Evolutionary conservation across 2,329 filamentous ascomycete genomes (phyloP).

Genomic region (Beauveria bassiana): DNA sequence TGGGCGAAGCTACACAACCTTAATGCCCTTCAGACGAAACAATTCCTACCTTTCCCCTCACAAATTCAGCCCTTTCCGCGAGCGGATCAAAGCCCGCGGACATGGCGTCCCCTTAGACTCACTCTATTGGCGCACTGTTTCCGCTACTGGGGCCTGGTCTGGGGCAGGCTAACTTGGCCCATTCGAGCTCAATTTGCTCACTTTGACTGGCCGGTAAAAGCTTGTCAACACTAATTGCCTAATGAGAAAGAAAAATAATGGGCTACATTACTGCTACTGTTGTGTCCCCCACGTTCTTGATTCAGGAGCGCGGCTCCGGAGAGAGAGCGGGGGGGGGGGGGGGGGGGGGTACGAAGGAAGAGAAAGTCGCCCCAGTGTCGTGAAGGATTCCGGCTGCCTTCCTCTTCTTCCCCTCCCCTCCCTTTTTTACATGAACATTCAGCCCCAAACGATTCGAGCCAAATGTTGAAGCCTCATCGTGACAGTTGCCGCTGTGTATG

Average conservation of each 20-base stretch:
- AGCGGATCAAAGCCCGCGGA: slow-evolving; percentile 7
- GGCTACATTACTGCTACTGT: neutral
- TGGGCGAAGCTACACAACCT: too few species aligned
- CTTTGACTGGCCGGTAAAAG: neutral
- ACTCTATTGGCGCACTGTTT: slow-evolving; percentile 2
- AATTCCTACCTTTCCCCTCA: neutral
- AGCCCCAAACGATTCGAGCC: neutral
- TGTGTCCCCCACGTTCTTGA: neutral
- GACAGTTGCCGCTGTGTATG: neutral
- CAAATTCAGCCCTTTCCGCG: neutral
- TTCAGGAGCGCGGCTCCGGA: neutral
- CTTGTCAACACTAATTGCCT: neutral
- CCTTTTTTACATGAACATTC: neutral
- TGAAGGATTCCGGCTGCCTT: neutral
- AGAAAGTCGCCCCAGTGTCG: neutral
- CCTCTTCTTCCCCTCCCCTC: neutral
- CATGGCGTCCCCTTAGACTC: neutral
- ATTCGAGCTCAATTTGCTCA: neutral
- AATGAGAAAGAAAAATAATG: neutral
- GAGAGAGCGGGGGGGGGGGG: too few species aligned
- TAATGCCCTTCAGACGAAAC: neutral
- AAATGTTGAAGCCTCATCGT: neutral
- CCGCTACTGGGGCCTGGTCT: neutral
- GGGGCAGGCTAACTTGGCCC: neutral
- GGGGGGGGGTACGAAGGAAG: neutral